phyloP scores from a whole-genome alignment of 2,329 filamentous ascomycete species.

The Fusarium coicis region DNA sequence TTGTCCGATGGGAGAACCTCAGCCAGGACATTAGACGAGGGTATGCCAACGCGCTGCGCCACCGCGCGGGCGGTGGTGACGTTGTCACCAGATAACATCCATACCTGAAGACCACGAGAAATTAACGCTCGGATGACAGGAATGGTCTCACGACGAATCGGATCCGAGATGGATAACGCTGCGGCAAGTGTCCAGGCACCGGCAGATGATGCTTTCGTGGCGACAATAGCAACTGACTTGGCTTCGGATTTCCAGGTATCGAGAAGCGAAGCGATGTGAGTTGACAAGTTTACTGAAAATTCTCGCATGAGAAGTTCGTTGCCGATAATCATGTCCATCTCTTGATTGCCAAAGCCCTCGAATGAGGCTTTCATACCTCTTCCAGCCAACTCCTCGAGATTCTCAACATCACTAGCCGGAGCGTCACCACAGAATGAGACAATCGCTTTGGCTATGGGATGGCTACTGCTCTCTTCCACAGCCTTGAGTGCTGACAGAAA shows the following conservation, averaged over 20 bases:
- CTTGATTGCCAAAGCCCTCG: constrained; percentile 30
- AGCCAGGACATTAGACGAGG: constrained; percentile 79
- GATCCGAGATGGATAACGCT: constrained; percentile 81
- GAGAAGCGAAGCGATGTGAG: constrained; percentile 51
- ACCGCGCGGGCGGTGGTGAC: constrained; percentile 84
- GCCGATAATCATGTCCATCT: constrained; percentile 70
- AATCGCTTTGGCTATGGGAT: constrained; percentile 79
- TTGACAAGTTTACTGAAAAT: constrained; percentile 54
- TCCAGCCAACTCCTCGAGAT: constrained; percentile 75
- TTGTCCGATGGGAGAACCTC: constrained; percentile 89
- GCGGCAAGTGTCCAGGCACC: constrained; percentile 65
- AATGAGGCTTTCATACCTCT: constrained; percentile 71
- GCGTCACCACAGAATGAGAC: constrained; percentile 67
- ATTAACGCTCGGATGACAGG: constrained; percentile 73
- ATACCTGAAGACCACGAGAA: constrained; percentile 76
- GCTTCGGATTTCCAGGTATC: constrained; percentile 70
- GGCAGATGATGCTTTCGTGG: constrained; percentile 50
- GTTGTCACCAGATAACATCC: constrained; percentile 95
- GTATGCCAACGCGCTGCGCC: constrained; percentile 79
- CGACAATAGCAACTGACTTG: constrained; percentile 72
- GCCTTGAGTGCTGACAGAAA: constrained; percentile 67
- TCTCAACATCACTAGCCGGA: constrained; percentile 49
- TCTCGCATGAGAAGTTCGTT: constrained; percentile 77
- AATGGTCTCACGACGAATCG: constrained; percentile 78
- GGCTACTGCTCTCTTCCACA: constrained; percentile 77